Evolutionary conservation across 768 basidiomycete species (phyloP).

Genomic region (Boletus insuetus): DNA sequence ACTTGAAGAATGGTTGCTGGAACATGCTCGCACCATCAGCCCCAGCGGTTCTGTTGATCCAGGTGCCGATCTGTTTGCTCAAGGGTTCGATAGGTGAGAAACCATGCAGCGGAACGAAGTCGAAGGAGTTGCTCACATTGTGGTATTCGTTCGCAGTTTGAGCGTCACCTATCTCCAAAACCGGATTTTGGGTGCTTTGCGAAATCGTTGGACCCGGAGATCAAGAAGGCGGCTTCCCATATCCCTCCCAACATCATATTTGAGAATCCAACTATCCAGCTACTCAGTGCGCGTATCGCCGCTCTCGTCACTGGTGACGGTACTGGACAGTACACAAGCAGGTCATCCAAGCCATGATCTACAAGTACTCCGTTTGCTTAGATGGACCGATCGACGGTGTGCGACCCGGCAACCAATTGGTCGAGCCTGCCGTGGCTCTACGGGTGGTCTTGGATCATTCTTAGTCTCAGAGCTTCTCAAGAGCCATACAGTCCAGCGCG

Average conservation of each 20-base stretch:
- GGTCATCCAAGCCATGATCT: slow-evolving; percentile 34
- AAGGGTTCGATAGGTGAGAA: slow-evolving; percentile 38
- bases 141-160: slow-evolving; percentile 16
- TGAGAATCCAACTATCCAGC: slow-evolving; percentile 37
- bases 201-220: slow-evolving; percentile 27
- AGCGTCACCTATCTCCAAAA: slow-evolving; percentile 31
- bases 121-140: neutral
- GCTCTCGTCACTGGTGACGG: neutral
- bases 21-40: slow-evolving; percentile 22
- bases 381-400: neutral
- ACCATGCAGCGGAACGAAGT: neutral
- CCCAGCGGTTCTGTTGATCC: slow-evolving; percentile 5
- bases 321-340: neutral
- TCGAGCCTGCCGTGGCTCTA: slow-evolving; percentile 29
- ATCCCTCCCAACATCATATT: slow-evolving; percentile 36
- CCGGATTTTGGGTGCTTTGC: slow-evolving; percentile 20
- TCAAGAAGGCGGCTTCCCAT: slow-evolving; percentile 22
- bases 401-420: neutral
- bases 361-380: slow-evolving; percentile 31
- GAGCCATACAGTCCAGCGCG: slow-evolving; percentile 18
- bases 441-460: slow-evolving; percentile 42
- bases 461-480: slow-evolving; percentile 32
- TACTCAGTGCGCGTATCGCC: neutral
- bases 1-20: slow-evolving; percentile 28
- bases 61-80: slow-evolving; percentile 28